Percentiles rank a stretch among this genome's conserved stretches.
Evolutionary conservation across 352 stramenopile genomes (phyloP).

Genomic region (Hyaloperonospora arabidopsidis): DNA sequence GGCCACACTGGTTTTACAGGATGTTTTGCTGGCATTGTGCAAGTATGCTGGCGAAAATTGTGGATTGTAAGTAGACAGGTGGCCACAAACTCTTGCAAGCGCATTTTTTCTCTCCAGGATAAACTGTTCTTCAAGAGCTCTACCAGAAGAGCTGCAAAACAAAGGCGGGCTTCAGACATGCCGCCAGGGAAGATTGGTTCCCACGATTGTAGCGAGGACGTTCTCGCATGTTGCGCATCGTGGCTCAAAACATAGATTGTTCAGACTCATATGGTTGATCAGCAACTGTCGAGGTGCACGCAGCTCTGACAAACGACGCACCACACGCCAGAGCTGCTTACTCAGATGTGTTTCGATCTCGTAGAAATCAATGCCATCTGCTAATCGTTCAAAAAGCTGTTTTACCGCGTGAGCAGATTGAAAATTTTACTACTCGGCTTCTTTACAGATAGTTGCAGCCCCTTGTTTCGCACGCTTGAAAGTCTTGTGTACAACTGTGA

Average conservation of each 20-base stretch:
- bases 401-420: constrained; percentile 37
- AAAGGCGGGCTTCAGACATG: constrained; percentile 30
- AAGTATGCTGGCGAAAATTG: constrained; percentile 55
- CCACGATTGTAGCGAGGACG: constrained; percentile 45
- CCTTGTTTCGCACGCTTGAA: constrained; percentile 10
- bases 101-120: constrained; percentile 43
- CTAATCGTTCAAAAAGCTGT: constrained; percentile 33
- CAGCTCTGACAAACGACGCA: constrained; percentile 68
- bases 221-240: constrained; percentile 55
- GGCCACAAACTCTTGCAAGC: constrained; percentile 48
- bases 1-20: constrained; percentile 47
- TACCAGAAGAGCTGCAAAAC: constrained; percentile 16
- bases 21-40: constrained; percentile 38
- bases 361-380: constrained; percentile 58
- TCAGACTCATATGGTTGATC: constrained; percentile 49
- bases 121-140: constrained; percentile 19
- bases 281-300: constrained; percentile 45
- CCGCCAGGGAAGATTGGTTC: constrained; percentile 40
- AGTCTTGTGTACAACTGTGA: too few species aligned
- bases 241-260: constrained; percentile 19
- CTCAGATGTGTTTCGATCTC: constrained; percentile 57
- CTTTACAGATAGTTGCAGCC: constrained; percentile 52
- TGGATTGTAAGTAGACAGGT: constrained; percentile 47
- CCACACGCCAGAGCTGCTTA: constrained; percentile 47
- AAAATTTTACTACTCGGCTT: constrained; percentile 80